Evolutionary conservation across 1,139 yeast genomes (phyloP), one percentile per base, ranked within the genome.

Genomic region (Yamadazyma siamensis): DNA sequence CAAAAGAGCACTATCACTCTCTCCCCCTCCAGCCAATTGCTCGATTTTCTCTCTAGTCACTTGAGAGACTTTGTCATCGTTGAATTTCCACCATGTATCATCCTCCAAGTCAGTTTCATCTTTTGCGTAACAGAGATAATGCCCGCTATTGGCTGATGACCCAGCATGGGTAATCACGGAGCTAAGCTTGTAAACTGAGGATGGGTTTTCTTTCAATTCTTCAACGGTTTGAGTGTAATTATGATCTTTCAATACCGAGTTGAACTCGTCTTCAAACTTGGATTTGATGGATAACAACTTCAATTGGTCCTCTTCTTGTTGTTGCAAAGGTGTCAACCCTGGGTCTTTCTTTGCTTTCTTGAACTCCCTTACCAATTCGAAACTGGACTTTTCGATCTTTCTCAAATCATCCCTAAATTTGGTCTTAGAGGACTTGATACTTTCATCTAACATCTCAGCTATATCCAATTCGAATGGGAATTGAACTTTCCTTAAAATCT

Each of bases 121-220:
- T 47, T 75, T 78, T 17, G 84, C 82, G 61, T 85, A 91, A 15
- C 94, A 80, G 59, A 88, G 96, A 56, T 94, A 91, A 57, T 91
- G 99, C 4, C 99, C 99, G 23, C 96, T 83, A 56, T 94, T 97
- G 0, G 98, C 96, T 29, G 89, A 80, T 4, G 96, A 82, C 27
- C 99, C 99, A 49, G 82, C 84, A 60, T 91, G 99, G 2, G 97
- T 88, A 37, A 91, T 77, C 16, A 91, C 77, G 1, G 95, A 91
- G 31, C 68, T 67, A 43, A 94, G 73, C 44, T 87, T 88, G 53
- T 91, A 91, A 23, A 91, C 75, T 2, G 94, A 87, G 1, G 94
- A 81, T 3, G 95, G 91, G 50, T 89, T 89, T 46, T 85, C 89
- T 12, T 88, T 84, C 4, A 71, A 61, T 24, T 58, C 55, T 4